Conservation (phyloP, 1,284 basidiomycete species). For the Phlebopus sp. region DNA sequence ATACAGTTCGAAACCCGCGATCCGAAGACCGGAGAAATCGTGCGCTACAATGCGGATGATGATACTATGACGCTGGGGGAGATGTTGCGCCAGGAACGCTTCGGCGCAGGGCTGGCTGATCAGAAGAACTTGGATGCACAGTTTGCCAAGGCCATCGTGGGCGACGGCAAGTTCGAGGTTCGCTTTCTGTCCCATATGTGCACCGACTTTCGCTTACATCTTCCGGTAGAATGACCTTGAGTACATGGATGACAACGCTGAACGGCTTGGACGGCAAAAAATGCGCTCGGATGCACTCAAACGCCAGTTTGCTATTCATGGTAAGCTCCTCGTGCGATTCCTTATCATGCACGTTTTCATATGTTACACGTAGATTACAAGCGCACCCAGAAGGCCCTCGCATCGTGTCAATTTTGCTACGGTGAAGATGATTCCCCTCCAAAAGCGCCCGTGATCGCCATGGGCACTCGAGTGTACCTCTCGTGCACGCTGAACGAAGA, state of each 20-base stretch:
- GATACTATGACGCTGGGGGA: constrained; percentile 85
- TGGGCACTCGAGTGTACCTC: constrained; percentile 88
- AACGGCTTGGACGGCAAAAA: constrained; percentile 86
- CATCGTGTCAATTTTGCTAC: constrained; percentile 85
- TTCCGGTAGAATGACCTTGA: constrained; percentile 72
- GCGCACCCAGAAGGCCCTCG: constrained; percentile 86
- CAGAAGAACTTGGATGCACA: constrained; percentile 92
- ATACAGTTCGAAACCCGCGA: constrained; percentile 85
- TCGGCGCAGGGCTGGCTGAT: constrained; percentile 83
- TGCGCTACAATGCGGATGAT: constrained; percentile 88
- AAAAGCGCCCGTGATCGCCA: constrained; percentile 82
- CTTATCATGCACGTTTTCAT: constrained; percentile 56
- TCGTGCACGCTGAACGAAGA: constrained; percentile 86
- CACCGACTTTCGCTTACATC: background rate
- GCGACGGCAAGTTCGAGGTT: constrained; percentile 85
- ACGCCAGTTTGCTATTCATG: constrained; percentile 94
- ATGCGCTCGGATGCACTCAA: constrained; percentile 97
- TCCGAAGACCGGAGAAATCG: constrained; percentile 80
- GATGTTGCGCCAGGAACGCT: constrained; percentile 89
- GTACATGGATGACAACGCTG: constrained; percentile 96
- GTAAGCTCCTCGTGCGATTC: constrained; percentile 40
- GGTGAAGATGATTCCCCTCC: constrained; percentile 85
- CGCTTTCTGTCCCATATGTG: constrained; percentile 18
- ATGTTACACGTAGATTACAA: constrained; percentile 82
- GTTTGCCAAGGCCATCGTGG: constrained; percentile 84